These are phyloP conservation scores for Thraustotheca clavata DNA, from an alignment of 352 stramenopile species.

Conservation along the genomic window DNA sequence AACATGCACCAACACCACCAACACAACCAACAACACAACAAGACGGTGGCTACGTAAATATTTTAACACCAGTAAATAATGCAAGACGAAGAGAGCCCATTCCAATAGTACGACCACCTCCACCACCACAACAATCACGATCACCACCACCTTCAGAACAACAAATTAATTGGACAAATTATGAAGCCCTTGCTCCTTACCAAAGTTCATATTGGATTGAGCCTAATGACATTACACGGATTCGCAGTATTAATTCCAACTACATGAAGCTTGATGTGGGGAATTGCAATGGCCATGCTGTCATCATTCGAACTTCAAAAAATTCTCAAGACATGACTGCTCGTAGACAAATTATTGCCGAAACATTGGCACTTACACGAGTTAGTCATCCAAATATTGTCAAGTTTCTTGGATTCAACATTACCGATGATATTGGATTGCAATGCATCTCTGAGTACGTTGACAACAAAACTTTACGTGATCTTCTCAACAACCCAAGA, in stretches of 20 bases:
- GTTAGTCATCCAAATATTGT: constrained; percentile 42
- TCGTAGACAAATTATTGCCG: constrained; percentile 31
- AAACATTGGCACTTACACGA: constrained; percentile 39
- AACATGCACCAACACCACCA: too few species aligned
- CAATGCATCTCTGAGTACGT: constrained; percentile 65
- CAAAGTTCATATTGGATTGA: constrained; percentile 4
- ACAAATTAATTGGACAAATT: background rate
- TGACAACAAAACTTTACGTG: constrained; percentile 38
- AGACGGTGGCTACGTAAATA: too few species aligned
- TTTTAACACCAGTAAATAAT: too few species aligned
- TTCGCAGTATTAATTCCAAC: constrained; percentile 2
- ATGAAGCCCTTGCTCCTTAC: constrained; percentile 1
- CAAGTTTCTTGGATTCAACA: constrained; percentile 36
- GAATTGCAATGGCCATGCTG: constrained; percentile 1
- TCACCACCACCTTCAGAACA: too few species aligned
- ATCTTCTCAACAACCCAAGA: constrained; percentile 34
- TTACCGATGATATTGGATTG: constrained; percentile 37
- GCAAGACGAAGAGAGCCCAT: too few species aligned
- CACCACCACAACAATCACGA: too few species aligned
- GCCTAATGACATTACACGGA: background rate
- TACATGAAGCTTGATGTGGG: constrained; percentile 16
- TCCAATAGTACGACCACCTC: too few species aligned
- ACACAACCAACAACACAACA: too few species aligned
- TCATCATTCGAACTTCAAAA: background rate
- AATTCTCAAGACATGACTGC: background rate